Evolutionary conservation across 805 yeast genomes (phyloP), one percentile per base, ranked within the genome.

Genomic region (Teunomyces pallodes): DNA sequence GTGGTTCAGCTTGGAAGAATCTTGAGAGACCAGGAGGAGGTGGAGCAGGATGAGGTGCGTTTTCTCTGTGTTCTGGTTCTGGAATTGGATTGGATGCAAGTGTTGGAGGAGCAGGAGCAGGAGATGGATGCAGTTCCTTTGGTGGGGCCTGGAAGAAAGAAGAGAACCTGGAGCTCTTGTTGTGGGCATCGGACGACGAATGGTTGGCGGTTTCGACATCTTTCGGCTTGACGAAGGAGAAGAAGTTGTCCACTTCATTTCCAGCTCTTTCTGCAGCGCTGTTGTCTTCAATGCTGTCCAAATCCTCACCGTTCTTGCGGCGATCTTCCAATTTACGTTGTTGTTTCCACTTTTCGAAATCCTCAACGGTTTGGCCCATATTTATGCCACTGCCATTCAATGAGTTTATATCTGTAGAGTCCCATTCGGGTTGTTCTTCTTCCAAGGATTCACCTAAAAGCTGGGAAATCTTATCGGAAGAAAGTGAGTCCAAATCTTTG

Each of bases 301-400:
- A 5, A 12, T 32, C 47, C 7, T 49, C 46, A 4, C 80, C 81
- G 42, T 75, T 72, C 54, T 73, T 69, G 50, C 67, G 71, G 31
- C 72, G 71, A 35, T 80, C 81, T 56, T 79, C 80, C 42, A 72
- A 62, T 51, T 72, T 72, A 84, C 79, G 77, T 51, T 69, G 71
- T 43, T 74, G 62, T 60, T 80, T 79, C 86, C 86, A 81, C 51
- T 69, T 72, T 57, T 81, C 86, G 55, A 81, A 81, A 52, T 81
- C 86, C 46, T 77, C 76, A 3, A 78, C 77, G 0, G 84, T 75
- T 46, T 72, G 77, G 16, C 84, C 84, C 66, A 63, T 75, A 58
- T 58, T 57, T 43, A 54, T 60, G 16, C 36, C 44, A 10, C 41
- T 13, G n/a, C 35, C 46, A 9, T 13, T 41, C 26, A 64, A 40